Conservation (phyloP, 768 basidiomycete genomes). For the Tylopilus subfusipes region DNA sequence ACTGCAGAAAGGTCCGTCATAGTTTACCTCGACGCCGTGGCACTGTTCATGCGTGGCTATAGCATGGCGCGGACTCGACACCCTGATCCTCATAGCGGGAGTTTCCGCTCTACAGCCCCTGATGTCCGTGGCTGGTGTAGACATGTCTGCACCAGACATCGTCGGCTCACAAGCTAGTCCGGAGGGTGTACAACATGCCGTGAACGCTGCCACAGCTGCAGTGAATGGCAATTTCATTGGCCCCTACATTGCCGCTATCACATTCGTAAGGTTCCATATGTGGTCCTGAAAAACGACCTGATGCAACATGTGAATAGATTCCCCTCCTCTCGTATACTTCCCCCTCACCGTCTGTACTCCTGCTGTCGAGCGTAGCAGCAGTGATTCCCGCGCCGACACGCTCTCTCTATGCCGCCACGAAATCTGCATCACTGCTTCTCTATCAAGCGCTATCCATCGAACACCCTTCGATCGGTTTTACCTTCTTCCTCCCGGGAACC, state of each 20-base stretch:
- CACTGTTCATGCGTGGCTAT: not conserved
- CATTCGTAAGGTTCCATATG: constrained; percentile 54
- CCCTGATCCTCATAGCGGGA: constrained; percentile 76
- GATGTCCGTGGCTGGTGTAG: constrained; percentile 62
- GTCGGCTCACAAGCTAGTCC: constrained; percentile 38
- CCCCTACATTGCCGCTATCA: constrained; percentile 63
- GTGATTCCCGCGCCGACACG: constrained; percentile 84
- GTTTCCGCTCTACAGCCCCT: constrained; percentile 79
- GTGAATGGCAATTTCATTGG: constrained; percentile 65
- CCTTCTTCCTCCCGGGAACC: constrained; percentile 61
- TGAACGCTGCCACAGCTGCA: constrained; percentile 55
- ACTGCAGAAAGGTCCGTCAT: too few relatives aligned
- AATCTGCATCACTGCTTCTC: constrained; percentile 72
- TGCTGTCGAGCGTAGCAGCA: constrained; percentile 76
- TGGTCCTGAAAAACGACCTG: not conserved
- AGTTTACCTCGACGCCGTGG: too few relatives aligned
- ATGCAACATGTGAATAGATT: constrained; percentile 45
- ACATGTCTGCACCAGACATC: constrained; percentile 29
- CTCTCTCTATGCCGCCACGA: constrained; percentile 78
- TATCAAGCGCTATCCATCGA: constrained; percentile 81
- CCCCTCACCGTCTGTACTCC: constrained; percentile 64
- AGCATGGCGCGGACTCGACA: constrained; percentile 86
- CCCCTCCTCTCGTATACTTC: constrained; percentile 70
- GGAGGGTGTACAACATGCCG: constrained; percentile 57
- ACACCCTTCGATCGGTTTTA: constrained; percentile 64